These are phyloP conservation scores for Dispira simplex DNA, from an alignment of 192 early-diverging fungal species.

Conservation along the genomic window DNA sequence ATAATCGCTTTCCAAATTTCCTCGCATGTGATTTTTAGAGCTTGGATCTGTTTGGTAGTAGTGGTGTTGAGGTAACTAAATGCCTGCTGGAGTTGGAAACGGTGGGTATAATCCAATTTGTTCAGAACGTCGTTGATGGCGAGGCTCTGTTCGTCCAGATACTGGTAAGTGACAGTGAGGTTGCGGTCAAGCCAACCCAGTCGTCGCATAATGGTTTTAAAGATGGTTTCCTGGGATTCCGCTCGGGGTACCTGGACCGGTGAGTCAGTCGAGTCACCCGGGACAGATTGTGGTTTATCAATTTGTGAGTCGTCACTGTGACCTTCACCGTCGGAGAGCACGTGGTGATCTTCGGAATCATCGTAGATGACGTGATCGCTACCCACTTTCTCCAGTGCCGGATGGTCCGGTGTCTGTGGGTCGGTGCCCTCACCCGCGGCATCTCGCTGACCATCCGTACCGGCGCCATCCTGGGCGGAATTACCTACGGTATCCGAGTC, in stretches of 20 bases:
- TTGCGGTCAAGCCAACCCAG: slow-evolving; percentile 65
- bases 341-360: background rate
- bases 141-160: slow-evolving; percentile 62
- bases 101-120: slow-evolving; percentile 39
- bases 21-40: slow-evolving; percentile 25
- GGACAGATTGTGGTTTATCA: background rate
- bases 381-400: background rate
- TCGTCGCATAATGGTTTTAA: slow-evolving; percentile 83
- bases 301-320: background rate
- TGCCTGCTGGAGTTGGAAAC: slow-evolving; percentile 42
- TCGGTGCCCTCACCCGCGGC: background rate
- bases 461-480: background rate
- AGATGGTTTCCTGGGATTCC: slow-evolving; percentile 63
- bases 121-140: slow-evolving; percentile 46
- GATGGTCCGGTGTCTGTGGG: background rate
- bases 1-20: slow-evolving; percentile 33
- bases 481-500: background rate
- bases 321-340: background rate
- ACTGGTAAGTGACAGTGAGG: slow-evolving; percentile 51
- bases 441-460: background rate
- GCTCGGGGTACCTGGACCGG: slow-evolving; percentile 10
- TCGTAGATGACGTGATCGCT: background rate
- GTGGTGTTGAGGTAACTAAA: slow-evolving; percentile 51
- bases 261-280: slow-evolving; percentile 1
- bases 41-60: slow-evolving; percentile 41